A percentile compares a stretch with the other conserved stretches of the same genome.
These are phyloP conservation scores for Sporothrix variecibatus DNA, from an alignment of 2,329 filamentous ascomycete genomes.

Conservation along the genomic window DNA sequence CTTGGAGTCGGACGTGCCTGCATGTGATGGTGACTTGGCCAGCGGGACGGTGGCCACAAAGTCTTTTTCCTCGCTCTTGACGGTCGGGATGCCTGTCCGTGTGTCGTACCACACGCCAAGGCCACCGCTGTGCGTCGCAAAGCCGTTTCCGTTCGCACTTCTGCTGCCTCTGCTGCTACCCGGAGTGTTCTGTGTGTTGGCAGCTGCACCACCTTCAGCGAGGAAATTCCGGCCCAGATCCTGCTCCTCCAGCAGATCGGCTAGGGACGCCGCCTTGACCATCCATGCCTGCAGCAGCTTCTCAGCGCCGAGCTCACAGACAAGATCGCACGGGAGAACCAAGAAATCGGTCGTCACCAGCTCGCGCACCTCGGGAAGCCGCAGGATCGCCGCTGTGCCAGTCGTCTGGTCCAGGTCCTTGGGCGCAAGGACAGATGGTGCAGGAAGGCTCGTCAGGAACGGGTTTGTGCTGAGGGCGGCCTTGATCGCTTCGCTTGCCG, in stretches of 20 bases:
- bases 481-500: conserved; percentile 66
- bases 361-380: conserved; percentile 78
- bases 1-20: conserved; percentile 41
- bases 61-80: conserved; percentile 91
- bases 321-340: conserved; percentile 87
- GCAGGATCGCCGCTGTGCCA: conserved; percentile 84
- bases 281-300: conserved; percentile 89
- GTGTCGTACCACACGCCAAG: conserved; percentile 91
- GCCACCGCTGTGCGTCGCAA: conserved; percentile 64
- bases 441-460: conserved; percentile 71
- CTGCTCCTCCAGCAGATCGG: conserved; percentile 56
- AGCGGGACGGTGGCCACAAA: conserved; percentile 80
- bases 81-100: conserved; percentile 64
- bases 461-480: conserved; percentile 75
- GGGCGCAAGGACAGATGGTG: conserved; percentile 76
- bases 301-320: conserved; percentile 85
- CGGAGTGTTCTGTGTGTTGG: conserved; percentile 32
- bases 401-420: conserved; percentile 76
- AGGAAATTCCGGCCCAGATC: conserved; percentile 18
- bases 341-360: conserved; percentile 83
- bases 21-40: background rate
- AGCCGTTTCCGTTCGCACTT: conserved; percentile 36
- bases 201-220: background rate
- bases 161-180: background rate
- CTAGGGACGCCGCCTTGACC: conserved; percentile 74